Evolutionary conservation across 2,329 filamentous ascomycete genomes (phyloP), one percentile per base, ranked within the genome.

Genomic region (Beauveria caledonica): DNA sequence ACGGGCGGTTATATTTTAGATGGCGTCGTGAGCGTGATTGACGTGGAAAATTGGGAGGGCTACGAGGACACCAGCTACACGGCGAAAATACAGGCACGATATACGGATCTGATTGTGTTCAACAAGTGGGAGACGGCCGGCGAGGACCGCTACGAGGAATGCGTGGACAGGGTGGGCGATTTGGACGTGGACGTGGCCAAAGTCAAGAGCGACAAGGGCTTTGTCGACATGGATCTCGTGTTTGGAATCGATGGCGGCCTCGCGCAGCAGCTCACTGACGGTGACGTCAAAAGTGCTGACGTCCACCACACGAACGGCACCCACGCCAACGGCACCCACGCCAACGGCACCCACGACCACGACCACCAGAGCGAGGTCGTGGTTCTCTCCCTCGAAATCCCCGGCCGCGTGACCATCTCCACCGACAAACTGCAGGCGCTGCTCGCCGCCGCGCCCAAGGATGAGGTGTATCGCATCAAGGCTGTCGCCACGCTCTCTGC

Each of bases 391-490:
- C 79, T 96, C n/a, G 85, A 87, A 7, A 75, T 96, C 56, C 79
- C 66, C 36, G 68, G 68, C 65, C 42, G 17, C 29, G n/a, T 73
- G 1, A 71, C 75, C 17, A 76, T 84, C 25, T 80, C 85, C 33
- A 78, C 85, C 0, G 78, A 84, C 60, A 80, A 87, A 64, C 80
- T 96, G 8, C 78, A 86, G 60, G 76, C 77, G 10, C 77, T 97
- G 2, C 80, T 97, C 36, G 78, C 80, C 51, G 74, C 84, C 0
- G 89, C 93, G 0, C 89, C 92, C 1, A 96, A 95, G 71, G 94
- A 99, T 65, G 92, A 97, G 70, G 85, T 96, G 10, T 99, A 97
- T 75, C 86, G 94, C 60, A 97, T 99, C 72, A 99, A 99, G 73
- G 90, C 84, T 11, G 76, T 85, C 10, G 67, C 84, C 13, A 78